phyloP scores from a whole-genome alignment of 176 grass and related monocot genomes.

The Chrysopogon serrulatus region DNA sequence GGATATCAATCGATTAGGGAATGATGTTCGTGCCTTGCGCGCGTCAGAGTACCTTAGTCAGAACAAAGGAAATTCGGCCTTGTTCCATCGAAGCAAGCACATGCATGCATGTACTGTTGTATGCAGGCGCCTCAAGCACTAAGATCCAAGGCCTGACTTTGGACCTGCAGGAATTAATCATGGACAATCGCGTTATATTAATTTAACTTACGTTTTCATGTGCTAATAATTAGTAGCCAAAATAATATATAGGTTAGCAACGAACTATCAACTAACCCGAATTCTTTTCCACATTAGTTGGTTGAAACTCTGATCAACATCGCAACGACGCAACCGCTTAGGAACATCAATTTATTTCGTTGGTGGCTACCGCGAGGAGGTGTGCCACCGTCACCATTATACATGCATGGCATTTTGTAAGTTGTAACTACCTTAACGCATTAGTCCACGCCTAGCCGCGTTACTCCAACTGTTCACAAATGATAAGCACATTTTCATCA shows the following conservation, averaged over 20 bases:
- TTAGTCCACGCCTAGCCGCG: no score
- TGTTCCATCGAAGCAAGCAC: constrained; percentile 2
- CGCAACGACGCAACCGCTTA: neutral
- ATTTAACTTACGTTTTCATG: neutral
- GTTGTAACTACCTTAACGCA: no score
- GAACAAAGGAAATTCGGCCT: neutral
- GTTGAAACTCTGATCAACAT: neutral
- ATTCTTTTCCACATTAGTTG: neutral
- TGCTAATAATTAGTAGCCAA: neutral
- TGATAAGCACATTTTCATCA: no score
- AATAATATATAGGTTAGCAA: neutral
- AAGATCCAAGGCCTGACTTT: neutral
- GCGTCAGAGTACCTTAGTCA: neutral
- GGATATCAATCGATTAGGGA: no score
- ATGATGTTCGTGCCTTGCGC: neutral
- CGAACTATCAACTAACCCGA: neutral
- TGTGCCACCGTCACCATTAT: neutral
- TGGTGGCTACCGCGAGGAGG: no score
- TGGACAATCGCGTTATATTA: neutral
- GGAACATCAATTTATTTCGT: neutral
- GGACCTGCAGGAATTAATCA: neutral
- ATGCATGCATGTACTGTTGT: neutral
- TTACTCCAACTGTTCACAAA: no score
- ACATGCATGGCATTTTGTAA: neutral
- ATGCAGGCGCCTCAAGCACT: neutral